phyloP scores from a whole-genome alignment of 75 land plant species.

The Picea sitchensis region DNA sequence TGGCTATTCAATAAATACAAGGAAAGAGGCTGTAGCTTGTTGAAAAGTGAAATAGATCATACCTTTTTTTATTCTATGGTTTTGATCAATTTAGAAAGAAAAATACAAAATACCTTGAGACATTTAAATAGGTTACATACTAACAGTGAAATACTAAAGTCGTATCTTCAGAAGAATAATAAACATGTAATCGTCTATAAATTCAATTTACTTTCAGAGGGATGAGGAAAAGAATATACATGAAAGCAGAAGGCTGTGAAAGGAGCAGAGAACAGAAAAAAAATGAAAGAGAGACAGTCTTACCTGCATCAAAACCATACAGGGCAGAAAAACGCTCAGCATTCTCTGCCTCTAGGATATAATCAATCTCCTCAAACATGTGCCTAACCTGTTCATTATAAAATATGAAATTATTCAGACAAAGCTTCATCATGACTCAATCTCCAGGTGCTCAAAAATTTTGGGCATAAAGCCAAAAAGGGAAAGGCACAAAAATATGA shows the following conservation, averaged over 20 bases:
- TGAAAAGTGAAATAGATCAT: neutral
- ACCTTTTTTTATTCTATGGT: too few species aligned
- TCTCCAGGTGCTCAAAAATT: neutral
- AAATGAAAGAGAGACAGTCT: slow-evolving; percentile 10
- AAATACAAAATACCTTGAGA: too few species aligned
- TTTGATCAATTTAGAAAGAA: too few species aligned
- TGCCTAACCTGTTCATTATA: slow-evolving; percentile 66
- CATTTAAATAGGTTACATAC: too few species aligned
- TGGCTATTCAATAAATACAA: neutral
- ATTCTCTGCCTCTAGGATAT: slow-evolving; percentile 83
- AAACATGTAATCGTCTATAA: too few species aligned
- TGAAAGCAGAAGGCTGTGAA: neutral
- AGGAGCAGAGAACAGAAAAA: slow-evolving; percentile 5
- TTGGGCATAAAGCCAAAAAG: neutral
- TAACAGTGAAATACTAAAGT: too few species aligned
- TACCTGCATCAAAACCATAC: slow-evolving; percentile 47
- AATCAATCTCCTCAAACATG: slow-evolving; percentile 98
- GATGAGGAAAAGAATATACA: neutral
- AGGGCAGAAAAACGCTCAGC: slow-evolving; percentile 92
- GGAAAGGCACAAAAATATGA: neutral
- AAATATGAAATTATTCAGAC: neutral
- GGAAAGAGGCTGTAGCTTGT: neutral
- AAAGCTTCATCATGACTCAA: neutral
- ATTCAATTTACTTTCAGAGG: too few species aligned
- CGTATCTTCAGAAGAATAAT: neutral